Conservation (phyloP, 2,329 filamentous ascomycete genomes). For the Pseudopyrenochaeta lycopersici region DNA sequence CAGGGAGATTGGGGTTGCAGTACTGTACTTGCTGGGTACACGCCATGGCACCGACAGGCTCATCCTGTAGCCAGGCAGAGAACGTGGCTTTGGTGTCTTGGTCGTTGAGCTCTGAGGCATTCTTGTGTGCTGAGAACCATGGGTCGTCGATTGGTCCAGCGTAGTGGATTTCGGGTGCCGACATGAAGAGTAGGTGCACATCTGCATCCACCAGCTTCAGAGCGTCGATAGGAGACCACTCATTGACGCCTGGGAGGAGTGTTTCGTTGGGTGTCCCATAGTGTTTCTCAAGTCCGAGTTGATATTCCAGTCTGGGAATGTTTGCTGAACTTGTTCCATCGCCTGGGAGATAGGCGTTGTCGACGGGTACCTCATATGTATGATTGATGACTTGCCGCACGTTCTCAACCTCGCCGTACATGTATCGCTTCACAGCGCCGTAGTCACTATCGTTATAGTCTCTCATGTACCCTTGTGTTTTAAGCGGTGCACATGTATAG, state of each 20-base stretch:
- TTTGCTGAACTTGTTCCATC: constrained; percentile 9
- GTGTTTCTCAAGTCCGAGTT: neutral
- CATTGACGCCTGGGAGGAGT: neutral
- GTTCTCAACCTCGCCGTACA: constrained; percentile 5
- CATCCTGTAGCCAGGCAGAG: constrained; percentile 25
- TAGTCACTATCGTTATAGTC: constrained; percentile 6
- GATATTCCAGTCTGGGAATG: constrained; percentile 17
- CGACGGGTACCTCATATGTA: constrained; percentile 10
- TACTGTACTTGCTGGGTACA: constrained; percentile 48
- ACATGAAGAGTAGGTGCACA: constrained; percentile 42
- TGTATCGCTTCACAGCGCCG: constrained; percentile 9
- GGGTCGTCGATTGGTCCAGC: constrained; percentile 36
- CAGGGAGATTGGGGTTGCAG: constrained; percentile 38
- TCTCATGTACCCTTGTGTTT: constrained; percentile 20
- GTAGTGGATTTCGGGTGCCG: constrained; percentile 36
- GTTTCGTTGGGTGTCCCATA: constrained; percentile 1
- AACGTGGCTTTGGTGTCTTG: constrained; percentile 6
- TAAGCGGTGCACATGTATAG: constrained; percentile 32
- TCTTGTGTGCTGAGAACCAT: constrained; percentile 38
- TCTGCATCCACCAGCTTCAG: constrained; percentile 43
- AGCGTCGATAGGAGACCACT: constrained; percentile 32
- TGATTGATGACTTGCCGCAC: constrained; percentile 3
- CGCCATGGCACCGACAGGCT: constrained; percentile 31
- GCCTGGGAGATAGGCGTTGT: constrained; percentile 8
- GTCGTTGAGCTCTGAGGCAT: neutral